Conservation (phyloP, 257 asterid species). For the Mitragyna speciosa region DNA sequence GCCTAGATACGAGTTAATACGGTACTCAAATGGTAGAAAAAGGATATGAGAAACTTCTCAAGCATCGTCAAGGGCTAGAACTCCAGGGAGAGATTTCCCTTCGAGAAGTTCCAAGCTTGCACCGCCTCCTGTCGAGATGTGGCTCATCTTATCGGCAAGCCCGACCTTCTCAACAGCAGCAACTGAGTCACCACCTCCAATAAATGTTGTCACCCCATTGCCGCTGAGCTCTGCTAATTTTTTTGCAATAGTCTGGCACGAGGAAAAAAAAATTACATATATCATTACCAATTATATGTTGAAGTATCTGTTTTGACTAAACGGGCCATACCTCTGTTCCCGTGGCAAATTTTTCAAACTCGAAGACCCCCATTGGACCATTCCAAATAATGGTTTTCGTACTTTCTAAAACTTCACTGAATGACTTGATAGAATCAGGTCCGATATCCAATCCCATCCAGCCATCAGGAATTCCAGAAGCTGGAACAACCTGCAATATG, state of each 20-base stretch:
- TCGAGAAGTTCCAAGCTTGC: conserved; percentile 95
- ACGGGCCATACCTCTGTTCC: conserved; percentile 67
- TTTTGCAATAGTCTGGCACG: conserved; percentile 59
- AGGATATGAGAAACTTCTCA: conserved; percentile 20
- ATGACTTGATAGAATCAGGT: conserved; percentile 68
- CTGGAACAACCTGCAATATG: conserved; percentile 56
- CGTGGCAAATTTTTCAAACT: conserved; percentile 82
- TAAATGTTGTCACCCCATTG: conserved; percentile 85
- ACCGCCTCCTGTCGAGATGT: conserved; percentile 92
- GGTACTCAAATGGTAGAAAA: conserved; percentile 12
- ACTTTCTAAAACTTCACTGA: conserved; percentile 57
- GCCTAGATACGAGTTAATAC: conserved; percentile 4
- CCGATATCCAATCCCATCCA: conserved; percentile 94
- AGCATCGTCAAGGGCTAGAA: conserved; percentile 74
- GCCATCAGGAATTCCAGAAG: conserved; percentile 81
- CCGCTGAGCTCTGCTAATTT: conserved; percentile 87
- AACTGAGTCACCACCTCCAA: conserved; percentile 91
- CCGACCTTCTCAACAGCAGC: conserved; percentile 98
- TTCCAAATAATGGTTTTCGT: conserved; percentile 79
- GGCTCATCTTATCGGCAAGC: conserved; percentile 92
- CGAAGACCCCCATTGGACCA: conserved; percentile 92
- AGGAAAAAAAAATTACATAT: not conserved
- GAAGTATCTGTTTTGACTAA: not conserved
- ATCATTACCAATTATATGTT: not conserved
- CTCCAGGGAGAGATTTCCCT: conserved; percentile 85